Evolutionary conservation across 345 rosid species (phyloP).

Genomic region (Brassica carinata): DNA sequence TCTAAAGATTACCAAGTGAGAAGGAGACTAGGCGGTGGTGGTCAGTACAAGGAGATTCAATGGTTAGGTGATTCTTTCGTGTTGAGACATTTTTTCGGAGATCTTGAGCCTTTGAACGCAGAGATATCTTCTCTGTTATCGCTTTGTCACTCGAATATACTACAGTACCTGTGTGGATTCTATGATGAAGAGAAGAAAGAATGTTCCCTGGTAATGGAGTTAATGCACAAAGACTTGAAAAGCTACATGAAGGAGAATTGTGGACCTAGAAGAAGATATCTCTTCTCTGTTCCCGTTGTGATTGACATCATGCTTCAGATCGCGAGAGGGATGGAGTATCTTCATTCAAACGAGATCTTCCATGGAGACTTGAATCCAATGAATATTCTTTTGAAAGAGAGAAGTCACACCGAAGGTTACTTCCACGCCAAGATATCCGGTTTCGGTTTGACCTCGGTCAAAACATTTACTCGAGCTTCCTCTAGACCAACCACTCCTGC

Average conservation of each 20-base stretch:
- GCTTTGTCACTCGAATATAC: conserved; percentile 79
- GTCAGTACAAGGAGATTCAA: conserved; percentile 79
- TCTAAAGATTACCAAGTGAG: conserved; percentile 74
- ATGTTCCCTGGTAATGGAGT: conserved; percentile 71
- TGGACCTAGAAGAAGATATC: conserved; percentile 59
- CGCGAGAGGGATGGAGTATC: conserved; percentile 92
- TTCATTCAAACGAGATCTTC: conserved; percentile 59
- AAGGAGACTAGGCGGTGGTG: conserved; percentile 61
- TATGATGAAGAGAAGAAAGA: conserved; percentile 79
- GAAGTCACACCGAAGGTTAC: conserved; percentile 66
- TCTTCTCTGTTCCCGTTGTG: conserved; percentile 65
- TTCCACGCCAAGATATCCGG: conserved; percentile 78
- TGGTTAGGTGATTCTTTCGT: conserved; percentile 85
- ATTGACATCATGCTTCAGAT: conserved; percentile 88
- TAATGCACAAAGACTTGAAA: conserved; percentile 73
- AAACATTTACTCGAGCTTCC: conserved; percentile 38
- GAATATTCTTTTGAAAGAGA: conserved; percentile 64
- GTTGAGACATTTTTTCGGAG: conserved; percentile 66
- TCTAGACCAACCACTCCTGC: conserved; percentile 39
- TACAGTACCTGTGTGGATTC: conserved; percentile 75
- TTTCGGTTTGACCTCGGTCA: conserved; percentile 52
- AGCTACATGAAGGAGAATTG: conserved; percentile 70
- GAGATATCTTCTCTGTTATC: conserved; percentile 68
- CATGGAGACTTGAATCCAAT: conserved; percentile 79
- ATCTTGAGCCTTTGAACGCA: conserved; percentile 50